phyloP scores from a whole-genome alignment of 2,329 filamentous ascomycete genomes.

The Beauveria pseudobassiana region DNA sequence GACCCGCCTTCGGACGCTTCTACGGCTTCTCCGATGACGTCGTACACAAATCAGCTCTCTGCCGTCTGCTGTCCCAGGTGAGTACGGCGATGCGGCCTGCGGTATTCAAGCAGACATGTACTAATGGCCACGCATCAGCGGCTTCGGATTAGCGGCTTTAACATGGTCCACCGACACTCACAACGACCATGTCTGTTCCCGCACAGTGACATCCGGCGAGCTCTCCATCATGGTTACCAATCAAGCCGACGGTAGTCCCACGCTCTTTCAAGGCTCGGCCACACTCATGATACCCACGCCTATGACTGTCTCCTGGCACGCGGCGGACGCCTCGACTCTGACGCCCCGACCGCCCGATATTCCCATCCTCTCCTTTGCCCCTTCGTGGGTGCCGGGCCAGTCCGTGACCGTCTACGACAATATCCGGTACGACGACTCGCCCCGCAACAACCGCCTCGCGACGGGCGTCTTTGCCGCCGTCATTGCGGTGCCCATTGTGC shows the following conservation, averaged over 20 bases:
- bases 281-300: background rate
- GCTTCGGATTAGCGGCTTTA: background rate
- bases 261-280: background rate
- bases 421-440: background rate
- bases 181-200: background rate
- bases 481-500: slow-evolving; percentile 5
- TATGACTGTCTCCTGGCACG: background rate
- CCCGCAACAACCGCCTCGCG: background rate
- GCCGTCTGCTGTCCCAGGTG: slow-evolving; percentile 8
- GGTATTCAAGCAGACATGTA: background rate
- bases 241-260: background rate
- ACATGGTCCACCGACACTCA: background rate
- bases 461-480: background rate
- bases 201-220: background rate
- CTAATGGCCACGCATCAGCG: background rate
- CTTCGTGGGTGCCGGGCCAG: slow-evolving; percentile 4
- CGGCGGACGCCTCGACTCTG: background rate
- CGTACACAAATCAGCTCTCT: background rate
- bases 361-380: background rate
- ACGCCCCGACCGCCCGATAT: background rate
- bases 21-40: background rate
- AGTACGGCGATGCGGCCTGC: background rate
- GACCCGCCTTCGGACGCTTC: background rate
- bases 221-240: background rate
- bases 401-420: background rate